Evolutionary conservation across 768 basidiomycete genomes (phyloP).

Genomic region (Omphalotus guepiniiformis): DNA sequence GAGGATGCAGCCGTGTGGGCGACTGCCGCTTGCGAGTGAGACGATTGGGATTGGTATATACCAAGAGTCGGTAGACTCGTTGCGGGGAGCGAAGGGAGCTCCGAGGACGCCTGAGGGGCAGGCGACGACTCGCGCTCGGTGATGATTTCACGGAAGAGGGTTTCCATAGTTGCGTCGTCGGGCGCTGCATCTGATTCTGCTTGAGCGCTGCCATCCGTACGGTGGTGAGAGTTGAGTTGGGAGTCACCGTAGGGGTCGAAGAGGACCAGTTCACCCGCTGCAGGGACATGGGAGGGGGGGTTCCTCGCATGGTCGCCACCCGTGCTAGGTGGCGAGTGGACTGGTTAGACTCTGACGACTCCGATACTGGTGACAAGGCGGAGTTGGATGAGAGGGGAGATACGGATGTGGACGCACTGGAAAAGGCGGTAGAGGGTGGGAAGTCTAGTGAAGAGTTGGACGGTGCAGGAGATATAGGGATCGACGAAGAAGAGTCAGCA

Average conservation of each 20-base stretch:
- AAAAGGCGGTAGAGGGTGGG: slow-evolving; percentile 21
- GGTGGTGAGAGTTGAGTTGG: slow-evolving; percentile 18
- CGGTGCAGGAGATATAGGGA: slow-evolving; percentile 38
- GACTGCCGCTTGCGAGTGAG: slow-evolving; percentile 18
- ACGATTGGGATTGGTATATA: slow-evolving; percentile 14
- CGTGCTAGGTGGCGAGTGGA: slow-evolving; percentile 98
- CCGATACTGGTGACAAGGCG: slow-evolving; percentile 16
- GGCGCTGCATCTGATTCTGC: slow-evolving; percentile 10
- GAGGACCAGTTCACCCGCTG: slow-evolving; percentile 81
- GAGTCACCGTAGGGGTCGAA: slow-evolving; percentile 17
- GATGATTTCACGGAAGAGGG: slow-evolving; percentile 68
- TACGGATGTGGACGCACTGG: slow-evolving; percentile 15
- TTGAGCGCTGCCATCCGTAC: slow-evolving; percentile 4
- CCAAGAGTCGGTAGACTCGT: slow-evolving; percentile 26
- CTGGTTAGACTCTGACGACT: slow-evolving; percentile 36
- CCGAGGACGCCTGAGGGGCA: slow-evolving; percentile 5
- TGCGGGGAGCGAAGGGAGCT: slow-evolving; percentile 23
- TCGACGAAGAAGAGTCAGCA: slow-evolving; percentile 20
- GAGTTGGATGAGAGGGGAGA: slow-evolving; percentile 4
- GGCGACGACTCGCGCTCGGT: slow-evolving; percentile 42
- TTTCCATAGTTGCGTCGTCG: slow-evolving; percentile 63
- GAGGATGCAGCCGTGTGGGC: slow-evolving; percentile 13
- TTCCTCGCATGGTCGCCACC: slow-evolving; percentile 78
- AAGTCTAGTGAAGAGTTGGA: slow-evolving; percentile 35
- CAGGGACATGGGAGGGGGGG: slow-evolving; percentile 71